A percentile compares a stretch with the other conserved stretches of the same genome.
Conservation (phyloP, 352 stramenopile species). For the Phytophthora sansomeana region DNA sequence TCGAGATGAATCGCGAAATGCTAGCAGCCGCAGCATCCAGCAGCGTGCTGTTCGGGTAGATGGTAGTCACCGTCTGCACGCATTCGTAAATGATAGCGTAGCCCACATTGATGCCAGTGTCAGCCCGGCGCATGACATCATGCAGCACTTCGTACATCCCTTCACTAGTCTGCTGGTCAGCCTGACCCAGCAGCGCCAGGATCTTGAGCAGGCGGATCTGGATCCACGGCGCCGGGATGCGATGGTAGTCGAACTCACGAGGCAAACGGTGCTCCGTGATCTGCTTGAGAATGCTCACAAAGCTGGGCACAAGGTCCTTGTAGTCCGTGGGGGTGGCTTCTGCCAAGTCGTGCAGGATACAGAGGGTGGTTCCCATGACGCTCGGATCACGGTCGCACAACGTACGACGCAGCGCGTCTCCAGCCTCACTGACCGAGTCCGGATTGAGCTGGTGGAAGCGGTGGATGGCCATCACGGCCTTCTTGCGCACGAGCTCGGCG, state of each 20-base stretch:
- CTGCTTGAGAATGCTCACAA: constrained; percentile 99
- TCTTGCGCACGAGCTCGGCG: constrained; percentile 98
- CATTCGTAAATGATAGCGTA: constrained; percentile 99
- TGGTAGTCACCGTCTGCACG: constrained; percentile 98
- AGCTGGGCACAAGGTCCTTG: constrained; percentile 99
- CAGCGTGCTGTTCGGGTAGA: constrained; percentile 99
- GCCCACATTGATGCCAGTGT: constrained; percentile 99
- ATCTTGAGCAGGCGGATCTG: constrained; percentile 98
- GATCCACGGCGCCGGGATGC: constrained; percentile 99
- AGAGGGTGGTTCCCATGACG: constrained; percentile 98
- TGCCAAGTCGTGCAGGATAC: constrained; percentile 94
- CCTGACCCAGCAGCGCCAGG: constrained; percentile 95
- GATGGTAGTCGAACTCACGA: constrained; percentile 99
- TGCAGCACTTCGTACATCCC: constrained; percentile 99
- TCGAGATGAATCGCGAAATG: constrained; percentile 96
- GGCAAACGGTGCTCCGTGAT: constrained; percentile 99
- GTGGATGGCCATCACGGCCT: constrained; percentile 98
- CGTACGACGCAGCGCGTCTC: constrained; percentile 94
- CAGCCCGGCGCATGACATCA: constrained; percentile 98
- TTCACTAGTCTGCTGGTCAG: constrained; percentile 94
- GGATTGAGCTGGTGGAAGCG: constrained; percentile 99
- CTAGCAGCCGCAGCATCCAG: constrained; percentile 94
- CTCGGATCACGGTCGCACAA: constrained; percentile 99
- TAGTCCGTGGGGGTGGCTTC: constrained; percentile 92
- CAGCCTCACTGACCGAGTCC: constrained; percentile 88